Evolutionary conservation across 306 rosid species (phyloP), one percentile per base, ranked within the genome.

Genomic region (Elaeagnus macrophylla): DNA sequence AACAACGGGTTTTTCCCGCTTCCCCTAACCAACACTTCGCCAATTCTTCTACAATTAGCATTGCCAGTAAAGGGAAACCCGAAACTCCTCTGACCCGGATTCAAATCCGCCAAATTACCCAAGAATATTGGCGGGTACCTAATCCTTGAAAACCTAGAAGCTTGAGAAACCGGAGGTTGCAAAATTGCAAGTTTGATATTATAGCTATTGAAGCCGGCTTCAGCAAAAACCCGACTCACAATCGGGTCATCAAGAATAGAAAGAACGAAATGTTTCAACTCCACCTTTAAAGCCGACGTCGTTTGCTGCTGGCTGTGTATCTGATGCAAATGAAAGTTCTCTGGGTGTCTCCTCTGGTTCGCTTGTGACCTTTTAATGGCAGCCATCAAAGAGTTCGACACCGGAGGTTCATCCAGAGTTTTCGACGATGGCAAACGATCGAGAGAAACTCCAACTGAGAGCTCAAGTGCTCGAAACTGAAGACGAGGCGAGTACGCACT

Each of bases 221-320:
- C 96, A 0, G 81, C 85, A 12, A 91, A 80, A 6, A 91, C 99
- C 56, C 94, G 67, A 19, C 96, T 87, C 15, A 91, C 95, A 15
- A 75, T 84, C 52, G 99, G 99, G 61, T 91, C 99, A 32, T 91
- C 99, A 6, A 91, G 88, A n/a, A 91, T 91, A 1, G 99, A 91
- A 2, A 91, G 57, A 7, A 91, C 73, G 52, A 91, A 84, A 63
- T 91, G 88, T 35, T 91, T 91, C 39, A 91, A 66, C 72, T 87
- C 99, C 1, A 87, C 99, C 51, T 88, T 88, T 60, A 91, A 39
- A 48, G 80, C 68, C 66, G 93, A 77, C 25, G 95, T 57, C 52
- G 83, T 35, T 12, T 77, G 94, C 36, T 83, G 83, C 57, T 77
- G 84, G 62, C 39, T 70, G 61, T 79, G 85, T 62, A 84, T 69